These are phyloP conservation scores for Melaleuca alternifolia DNA, from an alignment of 345 rosid genomes.

Conservation along the genomic window DNA sequence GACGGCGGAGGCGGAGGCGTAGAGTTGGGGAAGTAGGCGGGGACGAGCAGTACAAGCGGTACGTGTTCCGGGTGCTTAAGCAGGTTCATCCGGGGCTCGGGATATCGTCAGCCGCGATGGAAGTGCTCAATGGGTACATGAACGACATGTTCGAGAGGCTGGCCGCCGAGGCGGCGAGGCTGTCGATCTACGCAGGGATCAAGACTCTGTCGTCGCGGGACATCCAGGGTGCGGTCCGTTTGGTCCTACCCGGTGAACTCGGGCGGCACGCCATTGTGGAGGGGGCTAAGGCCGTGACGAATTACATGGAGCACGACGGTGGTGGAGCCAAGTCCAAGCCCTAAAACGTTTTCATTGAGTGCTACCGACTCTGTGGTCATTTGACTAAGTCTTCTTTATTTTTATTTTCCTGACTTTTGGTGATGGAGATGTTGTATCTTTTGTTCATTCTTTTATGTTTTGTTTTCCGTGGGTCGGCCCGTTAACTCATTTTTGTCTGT, in stretches of 20 bases:
- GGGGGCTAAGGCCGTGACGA: conserved; percentile 57
- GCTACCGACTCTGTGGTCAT: neutral
- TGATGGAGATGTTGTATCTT: neutral
- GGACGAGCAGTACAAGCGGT: conserved; percentile 41
- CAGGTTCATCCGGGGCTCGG: conserved; percentile 64
- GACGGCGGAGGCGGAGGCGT: conserved; percentile 1
- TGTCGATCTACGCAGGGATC: conserved; percentile 18
- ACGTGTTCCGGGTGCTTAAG: conserved; percentile 53
- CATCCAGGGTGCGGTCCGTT: conserved; percentile 55
- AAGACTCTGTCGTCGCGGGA: conserved; percentile 56
- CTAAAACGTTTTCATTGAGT: neutral
- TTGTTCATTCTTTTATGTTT: neutral
- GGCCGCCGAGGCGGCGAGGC: conserved; percentile 46
- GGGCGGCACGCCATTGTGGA: conserved; percentile 67
- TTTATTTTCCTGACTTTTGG: neutral
- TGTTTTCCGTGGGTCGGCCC: neutral
- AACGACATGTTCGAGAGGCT: conserved; percentile 71
- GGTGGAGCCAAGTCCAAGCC: neutral
- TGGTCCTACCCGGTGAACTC: conserved; percentile 73
- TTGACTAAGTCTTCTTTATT: neutral
- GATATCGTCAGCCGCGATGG: conserved; percentile 62
- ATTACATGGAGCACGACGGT: conserved; percentile 15
- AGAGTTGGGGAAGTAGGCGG: neutral
- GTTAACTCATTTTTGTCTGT: neutral
- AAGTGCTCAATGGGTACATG: conserved; percentile 53